Percentiles rank a stretch among this genome's conserved stretches.
These are phyloP conservation scores for Bertia moriformis DNA, from an alignment of 2,329 filamentous ascomycete genomes.

Conservation along the genomic window DNA sequence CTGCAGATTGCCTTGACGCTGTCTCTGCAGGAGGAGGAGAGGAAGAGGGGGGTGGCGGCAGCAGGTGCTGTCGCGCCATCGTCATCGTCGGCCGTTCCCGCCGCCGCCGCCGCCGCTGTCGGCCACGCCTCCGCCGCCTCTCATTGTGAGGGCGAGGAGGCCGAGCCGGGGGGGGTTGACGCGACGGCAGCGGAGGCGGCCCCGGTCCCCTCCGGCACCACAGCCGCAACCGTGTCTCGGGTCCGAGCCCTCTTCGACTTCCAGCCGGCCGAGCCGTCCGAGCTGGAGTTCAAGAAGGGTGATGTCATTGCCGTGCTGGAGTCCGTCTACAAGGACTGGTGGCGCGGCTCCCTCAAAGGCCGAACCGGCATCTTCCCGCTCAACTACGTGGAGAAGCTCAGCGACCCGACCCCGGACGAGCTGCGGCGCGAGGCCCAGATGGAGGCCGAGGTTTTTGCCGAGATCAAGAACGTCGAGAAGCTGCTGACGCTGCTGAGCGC, in stretches of 20 bases:
- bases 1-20: slow-evolving; percentile 88
- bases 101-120: slow-evolving; percentile 16
- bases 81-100: slow-evolving; percentile 17
- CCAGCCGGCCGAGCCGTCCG: slow-evolving; percentile 79
- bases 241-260: slow-evolving; percentile 93
- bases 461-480: slow-evolving; percentile 51
- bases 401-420: slow-evolving; percentile 88
- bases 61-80: slow-evolving; percentile 19
- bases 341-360: slow-evolving; percentile 86
- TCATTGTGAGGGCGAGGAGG: slow-evolving; percentile 11
- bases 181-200: slow-evolving; percentile 26
- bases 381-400: slow-evolving; percentile 95
- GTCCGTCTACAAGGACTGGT: slow-evolving; percentile 99
- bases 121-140: slow-evolving; percentile 10
- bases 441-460: slow-evolving; percentile 59
- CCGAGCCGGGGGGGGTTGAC: slow-evolving; percentile 15
- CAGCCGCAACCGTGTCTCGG: slow-evolving; percentile 86
- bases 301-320: slow-evolving; percentile 95
- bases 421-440: slow-evolving; percentile 90
- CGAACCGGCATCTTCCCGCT: slow-evolving; percentile 96
- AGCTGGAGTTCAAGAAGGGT: slow-evolving; percentile 90
- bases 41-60: slow-evolving; percentile 32
- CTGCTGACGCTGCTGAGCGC: slow-evolving; percentile 82
- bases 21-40: slow-evolving; percentile 75
- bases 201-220: slow-evolving; percentile 64